Percentiles rank a stretch among this genome's conserved stretches.
Evolutionary conservation across 106 monocot species (phyloP).

Genomic region (Acanthochlamys bracteata): DNA sequence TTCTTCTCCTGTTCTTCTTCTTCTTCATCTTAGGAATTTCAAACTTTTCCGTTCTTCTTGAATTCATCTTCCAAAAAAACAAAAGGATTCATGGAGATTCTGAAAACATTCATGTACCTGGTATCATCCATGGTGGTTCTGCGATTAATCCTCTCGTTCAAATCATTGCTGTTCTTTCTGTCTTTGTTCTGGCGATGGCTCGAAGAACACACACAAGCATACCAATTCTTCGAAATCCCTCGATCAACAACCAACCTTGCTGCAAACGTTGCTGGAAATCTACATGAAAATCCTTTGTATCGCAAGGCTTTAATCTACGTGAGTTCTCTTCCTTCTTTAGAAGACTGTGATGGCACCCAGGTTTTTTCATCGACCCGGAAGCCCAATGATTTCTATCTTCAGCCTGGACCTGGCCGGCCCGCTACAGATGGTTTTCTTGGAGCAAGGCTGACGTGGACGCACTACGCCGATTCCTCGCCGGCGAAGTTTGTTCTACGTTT

Average conservation of each 20-base stretch:
- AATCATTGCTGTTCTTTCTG: neutral
- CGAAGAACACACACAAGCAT: constrained; percentile 3
- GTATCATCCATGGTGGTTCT: neutral
- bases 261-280: neutral
- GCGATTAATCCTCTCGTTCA: neutral
- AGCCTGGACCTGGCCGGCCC: constrained; percentile 1
- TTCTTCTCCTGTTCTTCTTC: neutral
- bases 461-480: neutral
- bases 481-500: constrained; percentile 7
- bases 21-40: neutral
- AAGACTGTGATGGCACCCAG: neutral
- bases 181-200: constrained; percentile 1
- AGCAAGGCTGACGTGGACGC: constrained; percentile 13
- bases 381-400: constrained; percentile 7
- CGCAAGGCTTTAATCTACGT: constrained; percentile 4
- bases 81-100: neutral
- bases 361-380: constrained; percentile 7
- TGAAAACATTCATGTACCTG: neutral
- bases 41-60: neutral
- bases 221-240: constrained; percentile 7
- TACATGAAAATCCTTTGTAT: constrained; percentile 2
- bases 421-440: constrained; percentile 17
- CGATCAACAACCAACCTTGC: neutral
- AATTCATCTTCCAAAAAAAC: neutral
- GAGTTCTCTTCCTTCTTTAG: constrained; percentile 7